These are phyloP conservation scores for Starmera pachycereana DNA, from an alignment of 805 yeast species.

Conservation along the genomic window DNA sequence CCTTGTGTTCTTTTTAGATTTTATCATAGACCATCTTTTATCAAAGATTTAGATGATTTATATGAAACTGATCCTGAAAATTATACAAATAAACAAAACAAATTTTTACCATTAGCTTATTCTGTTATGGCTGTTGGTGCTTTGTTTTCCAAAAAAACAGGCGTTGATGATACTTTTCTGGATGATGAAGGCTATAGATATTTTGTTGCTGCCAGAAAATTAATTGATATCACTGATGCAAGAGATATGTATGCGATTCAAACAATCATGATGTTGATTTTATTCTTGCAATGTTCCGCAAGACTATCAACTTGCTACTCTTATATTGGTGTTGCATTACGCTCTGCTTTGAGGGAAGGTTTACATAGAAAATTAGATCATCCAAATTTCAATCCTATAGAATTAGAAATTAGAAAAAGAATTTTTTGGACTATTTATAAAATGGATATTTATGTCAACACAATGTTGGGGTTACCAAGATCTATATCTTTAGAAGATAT, in stretches of 20 bases:
- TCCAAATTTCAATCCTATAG: constrained; percentile 48
- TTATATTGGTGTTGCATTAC: constrained; percentile 79
- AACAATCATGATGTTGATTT: constrained; percentile 75
- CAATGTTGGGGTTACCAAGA: constrained; percentile 80
- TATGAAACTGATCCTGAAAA: constrained; percentile 71
- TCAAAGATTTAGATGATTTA: constrained; percentile 62
- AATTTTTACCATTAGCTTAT: constrained; percentile 73
- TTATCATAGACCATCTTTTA: constrained; percentile 77
- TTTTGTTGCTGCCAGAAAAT: constrained; percentile 75
- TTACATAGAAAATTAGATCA: constrained; percentile 52
- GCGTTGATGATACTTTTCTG: constrained; percentile 22
- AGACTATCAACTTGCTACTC: constrained; percentile 84
- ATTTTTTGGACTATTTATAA: constrained; percentile 84
- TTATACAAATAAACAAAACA: constrained; percentile 68
- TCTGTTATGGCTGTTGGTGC: constrained; percentile 85
- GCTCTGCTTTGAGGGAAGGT: constrained; percentile 82
- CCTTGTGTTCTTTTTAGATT: constrained; percentile 80
- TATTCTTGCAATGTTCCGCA: constrained; percentile 85
- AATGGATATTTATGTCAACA: constrained; percentile 83
- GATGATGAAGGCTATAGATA: constrained; percentile 69
- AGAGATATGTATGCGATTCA: constrained; percentile 77
- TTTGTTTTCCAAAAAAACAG: constrained; percentile 40
- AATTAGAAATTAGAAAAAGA: constrained; percentile 75
- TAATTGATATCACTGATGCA: constrained; percentile 80
- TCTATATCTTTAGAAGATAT: constrained; percentile 68